Base-by-base conservation (phyloP, 1,284 basidiomycete genomes). In the Tremellales sp. region DNA sequence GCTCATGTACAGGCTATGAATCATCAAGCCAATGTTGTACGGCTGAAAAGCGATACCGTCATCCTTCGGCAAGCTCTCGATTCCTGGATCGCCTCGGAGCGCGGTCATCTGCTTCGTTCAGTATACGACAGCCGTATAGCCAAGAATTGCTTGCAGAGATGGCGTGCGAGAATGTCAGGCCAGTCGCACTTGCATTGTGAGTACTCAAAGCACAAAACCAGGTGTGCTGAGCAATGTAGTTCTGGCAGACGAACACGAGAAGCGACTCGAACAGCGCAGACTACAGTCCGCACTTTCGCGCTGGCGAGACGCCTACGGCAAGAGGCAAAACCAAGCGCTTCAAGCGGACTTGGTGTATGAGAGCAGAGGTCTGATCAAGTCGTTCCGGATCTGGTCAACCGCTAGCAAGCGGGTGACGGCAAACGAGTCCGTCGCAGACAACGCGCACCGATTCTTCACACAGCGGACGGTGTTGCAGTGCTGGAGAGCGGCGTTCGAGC, bases 361-460 rank as follows among this genome's bases (percentile, higher is more conserved):
- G 17, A 26, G 47, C 11, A 57, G 54, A 4, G 41, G 53, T 2
- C 46, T 57, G 24, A n/a, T 40, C 7, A 43, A 15, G 1, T 43
- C 50, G 2, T 43, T 71, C 11, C 15, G 25, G 3, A 61, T 59
- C 29, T 70, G 68, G 68, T 40, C 44, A 0, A 19, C 31, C 4
- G 59, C 63, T 1, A 24, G 48, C 5, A 42, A 31, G 5, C 57
- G 49, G 36, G 47, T 58, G n/a, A 25, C 43, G 19, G 50, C 39
- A 13, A 58, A 72, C 19, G 24, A 26, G 2, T 42, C 46, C 4
- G 55, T 52, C 0, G 70, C 70, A 2, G 60, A 64, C 43, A 68
- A 65, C 42, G 67, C 67, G 12, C 49, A 54, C 6, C 65, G 57
- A 1, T 73, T 68, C 63, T 71, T 71, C 48, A 39, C 55, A 1